Conservation (phyloP, 768 basidiomycete species). For the Cystobasidium onofrii region DNA sequence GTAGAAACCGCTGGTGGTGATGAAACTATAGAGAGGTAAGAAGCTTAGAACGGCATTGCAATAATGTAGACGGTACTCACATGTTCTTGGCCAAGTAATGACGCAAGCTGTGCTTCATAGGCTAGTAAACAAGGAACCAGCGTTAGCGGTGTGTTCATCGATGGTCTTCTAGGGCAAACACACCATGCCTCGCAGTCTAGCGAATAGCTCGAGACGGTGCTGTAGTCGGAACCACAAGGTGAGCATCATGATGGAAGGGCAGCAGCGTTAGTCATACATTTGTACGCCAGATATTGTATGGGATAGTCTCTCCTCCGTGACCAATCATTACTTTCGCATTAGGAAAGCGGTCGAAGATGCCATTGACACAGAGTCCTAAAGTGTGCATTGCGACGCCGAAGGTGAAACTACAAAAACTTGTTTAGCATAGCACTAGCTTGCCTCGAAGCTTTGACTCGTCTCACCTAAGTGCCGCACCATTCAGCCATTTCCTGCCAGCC, state of each 20-base stretch:
- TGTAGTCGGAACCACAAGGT: not conserved
- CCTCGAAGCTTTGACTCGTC: too few species aligned
- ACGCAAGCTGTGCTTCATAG: constrained; percentile 1
- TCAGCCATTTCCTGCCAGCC: constrained; percentile 4
- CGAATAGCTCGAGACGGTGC: constrained; percentile 1
- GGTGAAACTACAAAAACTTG: too few species aligned
- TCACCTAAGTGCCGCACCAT: not conserved
- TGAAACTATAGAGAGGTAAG: not conserved
- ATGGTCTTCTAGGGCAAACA: too few species aligned
- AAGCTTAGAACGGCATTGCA: not conserved
- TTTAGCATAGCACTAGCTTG: too few species aligned
- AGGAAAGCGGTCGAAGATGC: not conserved
- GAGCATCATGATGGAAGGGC: not conserved
- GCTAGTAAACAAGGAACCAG: not conserved
- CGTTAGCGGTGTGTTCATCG: not conserved
- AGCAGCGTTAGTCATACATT: not conserved
- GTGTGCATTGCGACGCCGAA: constrained; percentile 7
- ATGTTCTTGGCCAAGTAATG: constrained; percentile 10
- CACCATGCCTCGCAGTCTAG: not conserved
- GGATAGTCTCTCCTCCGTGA: constrained; percentile 3
- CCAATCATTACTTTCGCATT: constrained; percentile 12
- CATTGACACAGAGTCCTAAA: not conserved
- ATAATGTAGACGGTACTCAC: not conserved
- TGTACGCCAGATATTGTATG: constrained; percentile 2
- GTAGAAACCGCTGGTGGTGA: constrained; percentile 10